phyloP scores from a whole-genome alignment of 257 asterid species.

The Linaria vulgaris region DNA sequence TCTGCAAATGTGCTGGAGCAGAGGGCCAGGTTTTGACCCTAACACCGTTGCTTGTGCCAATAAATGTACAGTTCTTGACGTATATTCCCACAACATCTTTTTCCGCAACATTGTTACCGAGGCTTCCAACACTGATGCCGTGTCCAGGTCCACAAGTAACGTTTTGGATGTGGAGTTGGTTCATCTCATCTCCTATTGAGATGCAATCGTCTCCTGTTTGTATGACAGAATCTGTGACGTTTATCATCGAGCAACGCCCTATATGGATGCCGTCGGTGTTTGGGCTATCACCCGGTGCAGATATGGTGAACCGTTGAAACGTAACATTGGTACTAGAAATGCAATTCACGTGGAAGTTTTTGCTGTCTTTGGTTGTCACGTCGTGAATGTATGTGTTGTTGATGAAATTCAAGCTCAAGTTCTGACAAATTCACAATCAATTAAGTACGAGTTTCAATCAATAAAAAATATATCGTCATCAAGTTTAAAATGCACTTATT shows the following conservation, averaged over 20 bases:
- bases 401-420: constrained; percentile 18
- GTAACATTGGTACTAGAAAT: constrained; percentile 15
- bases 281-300: constrained; percentile 16
- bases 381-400: constrained; percentile 19
- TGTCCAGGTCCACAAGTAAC: constrained; percentile 30
- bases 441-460: no score
- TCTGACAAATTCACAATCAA: neutral
- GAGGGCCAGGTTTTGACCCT: constrained; percentile 29
- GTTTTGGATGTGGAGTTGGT: neutral
- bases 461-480: no score
- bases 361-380: constrained; percentile 25
- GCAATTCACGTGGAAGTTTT: constrained; percentile 16
- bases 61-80: constrained; percentile 26
- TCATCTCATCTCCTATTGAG: constrained; percentile 23
- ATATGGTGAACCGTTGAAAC: neutral
- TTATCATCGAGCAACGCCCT: neutral
- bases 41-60: constrained; percentile 22
- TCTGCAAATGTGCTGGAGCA: neutral
- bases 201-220: constrained; percentile 32
- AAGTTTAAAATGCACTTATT: no score
- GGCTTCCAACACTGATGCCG: constrained; percentile 33
- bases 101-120: constrained; percentile 16
- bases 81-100: constrained; percentile 17
- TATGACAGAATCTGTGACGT: constrained; percentile 2
- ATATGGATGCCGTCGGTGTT: constrained; percentile 32